Base-by-base conservation (phyloP, 345 rosid genomes). In the Rhizophora apiculata region DNA sequence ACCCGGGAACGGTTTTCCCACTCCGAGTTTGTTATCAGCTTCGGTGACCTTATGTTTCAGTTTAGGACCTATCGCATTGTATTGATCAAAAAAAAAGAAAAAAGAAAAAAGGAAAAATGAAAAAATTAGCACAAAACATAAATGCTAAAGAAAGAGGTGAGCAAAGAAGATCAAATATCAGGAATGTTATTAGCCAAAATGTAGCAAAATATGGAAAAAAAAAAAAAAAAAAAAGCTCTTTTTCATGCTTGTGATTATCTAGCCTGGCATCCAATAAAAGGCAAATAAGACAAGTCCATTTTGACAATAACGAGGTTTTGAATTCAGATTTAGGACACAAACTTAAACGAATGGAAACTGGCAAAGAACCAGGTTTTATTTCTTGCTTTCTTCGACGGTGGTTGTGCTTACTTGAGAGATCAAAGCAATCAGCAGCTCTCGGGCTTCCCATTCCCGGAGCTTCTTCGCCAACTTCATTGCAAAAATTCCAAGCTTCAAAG, bases 371-470 rank as follows among this genome's bases (percentile, higher is more conserved):
- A 48, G 32, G 36, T 9, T 26, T 34, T 49, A 49, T 39, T 26
- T 67, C 54, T 48, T 22, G 6, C 60, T 61, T 48, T 34, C 65
- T 73, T 27, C 36, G 53, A 65, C 51, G 70, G 24, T 34, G 72
- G 3, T 36, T 61, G 52, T 64, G 69, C 76, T 77, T 71, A 72
- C 64, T 46, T 39, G 82, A 75, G 49, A 72, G 39, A 64, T 77
- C 70, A 63, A 77, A 77, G 66, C 80, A 77, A 72, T 77, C 80
- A 49, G 80, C 80, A 55, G 80, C 80, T 72, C 80, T 72, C 1
- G 80, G 80, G 49, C 80, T 77, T 2, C 76, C 76, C 73, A 77
- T 72, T 6, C 20, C 69, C 30, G 70, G 76, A 62, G 69, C 73
- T 68, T 76, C 76, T 48, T 56, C 24, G 46, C 76, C 73, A 77